A percentile compares a stretch with the other conserved stretches of the same genome.
Conservation (phyloP, 2,329 filamentous ascomycete genomes). For the Cryphonectria naterciae region DNA sequence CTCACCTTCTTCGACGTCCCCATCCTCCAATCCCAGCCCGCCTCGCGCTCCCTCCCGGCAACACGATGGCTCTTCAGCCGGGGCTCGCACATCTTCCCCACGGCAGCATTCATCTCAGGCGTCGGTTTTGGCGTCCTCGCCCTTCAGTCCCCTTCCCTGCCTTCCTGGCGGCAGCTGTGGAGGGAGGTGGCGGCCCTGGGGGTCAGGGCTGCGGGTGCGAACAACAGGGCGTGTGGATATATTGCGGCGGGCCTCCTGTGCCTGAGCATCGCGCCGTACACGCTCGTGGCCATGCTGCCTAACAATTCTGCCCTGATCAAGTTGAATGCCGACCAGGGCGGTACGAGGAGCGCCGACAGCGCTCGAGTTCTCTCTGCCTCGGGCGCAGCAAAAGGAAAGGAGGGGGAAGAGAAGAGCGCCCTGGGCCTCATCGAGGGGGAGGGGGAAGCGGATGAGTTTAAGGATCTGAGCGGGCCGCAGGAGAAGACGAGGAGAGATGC, state of each 20-base stretch:
- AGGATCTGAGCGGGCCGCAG: slow-evolving; percentile 23
- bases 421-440: slow-evolving; percentile 9
- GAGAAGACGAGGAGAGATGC: neutral
- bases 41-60: slow-evolving; percentile 42
- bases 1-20: slow-evolving; percentile 40
- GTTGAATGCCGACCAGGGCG: slow-evolving; percentile 16
- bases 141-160: slow-evolving; percentile 26
- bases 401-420: neutral
- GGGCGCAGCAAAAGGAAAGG: neutral
- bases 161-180: slow-evolving; percentile 1
- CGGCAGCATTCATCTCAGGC: slow-evolving; percentile 35
- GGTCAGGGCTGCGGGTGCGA: neutral
- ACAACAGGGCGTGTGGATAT: slow-evolving; percentile 4
- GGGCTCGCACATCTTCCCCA: slow-evolving; percentile 42
- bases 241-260: slow-evolving; percentile 18
- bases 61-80: slow-evolving; percentile 43
- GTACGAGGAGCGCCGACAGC: slow-evolving; percentile 12
- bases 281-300: slow-evolving; percentile 14
- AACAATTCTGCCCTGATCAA: slow-evolving; percentile 26
- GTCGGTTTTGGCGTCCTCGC: slow-evolving; percentile 37
- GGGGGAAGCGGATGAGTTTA: slow-evolving; percentile 10
- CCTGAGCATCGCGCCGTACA: slow-evolving; percentile 20
- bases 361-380: neutral
- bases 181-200: neutral
- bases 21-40: slow-evolving; percentile 39